Conservation (phyloP, 2,329 filamentous ascomycete species). For the Pyrenochaeta sp. region DNA sequence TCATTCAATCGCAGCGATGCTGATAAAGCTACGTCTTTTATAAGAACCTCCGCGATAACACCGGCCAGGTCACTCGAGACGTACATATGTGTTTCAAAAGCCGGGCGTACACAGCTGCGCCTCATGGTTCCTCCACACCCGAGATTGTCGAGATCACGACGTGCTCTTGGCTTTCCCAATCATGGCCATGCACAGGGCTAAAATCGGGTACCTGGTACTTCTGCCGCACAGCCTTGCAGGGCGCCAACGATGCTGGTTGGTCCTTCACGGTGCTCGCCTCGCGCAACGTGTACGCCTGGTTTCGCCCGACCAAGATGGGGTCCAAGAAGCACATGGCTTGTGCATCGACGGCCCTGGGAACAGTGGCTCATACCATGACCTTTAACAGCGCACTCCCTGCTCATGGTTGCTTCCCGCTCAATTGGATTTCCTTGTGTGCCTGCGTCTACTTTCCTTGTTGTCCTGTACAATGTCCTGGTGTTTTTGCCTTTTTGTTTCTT, state of each 20-base stretch:
- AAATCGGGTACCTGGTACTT: background rate
- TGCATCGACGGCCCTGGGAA: no score
- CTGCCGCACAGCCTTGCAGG: background rate
- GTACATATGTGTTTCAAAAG: no score
- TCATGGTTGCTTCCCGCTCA: background rate
- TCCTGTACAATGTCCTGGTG: background rate
- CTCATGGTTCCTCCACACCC: background rate
- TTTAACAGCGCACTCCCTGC: background rate
- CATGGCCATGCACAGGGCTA: background rate
- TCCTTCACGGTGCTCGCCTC: background rate
- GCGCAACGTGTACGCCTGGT: background rate
- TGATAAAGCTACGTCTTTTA: no score
- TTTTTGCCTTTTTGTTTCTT: background rate
- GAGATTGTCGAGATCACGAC: background rate
- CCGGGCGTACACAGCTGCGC: no score
- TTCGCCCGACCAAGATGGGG: background rate
- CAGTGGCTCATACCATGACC: background rate
- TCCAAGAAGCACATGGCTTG: background rate
- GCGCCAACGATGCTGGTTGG: background rate
- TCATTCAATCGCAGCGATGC: no score
- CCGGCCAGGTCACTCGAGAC: no score
- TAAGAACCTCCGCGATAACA: no score
- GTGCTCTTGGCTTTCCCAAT: background rate
- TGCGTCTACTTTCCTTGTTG: background rate
- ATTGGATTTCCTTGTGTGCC: background rate